phyloP scores from a whole-genome alignment of 2,329 filamentous ascomycete genomes.

The Paracamarosporium sp. region DNA sequence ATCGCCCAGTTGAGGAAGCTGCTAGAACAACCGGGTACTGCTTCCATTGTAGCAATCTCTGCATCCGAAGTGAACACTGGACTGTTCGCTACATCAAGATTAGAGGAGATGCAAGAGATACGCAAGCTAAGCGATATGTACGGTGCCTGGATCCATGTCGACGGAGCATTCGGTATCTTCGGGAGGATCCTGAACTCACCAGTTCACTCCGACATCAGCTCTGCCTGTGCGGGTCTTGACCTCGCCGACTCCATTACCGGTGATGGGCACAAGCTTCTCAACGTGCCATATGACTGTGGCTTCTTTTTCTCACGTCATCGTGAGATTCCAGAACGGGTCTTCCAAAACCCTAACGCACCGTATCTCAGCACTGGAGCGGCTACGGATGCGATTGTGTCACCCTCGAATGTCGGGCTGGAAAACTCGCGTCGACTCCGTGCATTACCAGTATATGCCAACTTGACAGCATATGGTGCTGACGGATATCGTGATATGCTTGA shows the following conservation, averaged over 20 bases:
- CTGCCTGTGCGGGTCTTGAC: constrained; percentile 70
- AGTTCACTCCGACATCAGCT: constrained; percentile 63
- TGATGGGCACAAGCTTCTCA: constrained; percentile 91
- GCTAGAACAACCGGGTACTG: constrained; percentile 61
- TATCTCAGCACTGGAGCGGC: constrained; percentile 66
- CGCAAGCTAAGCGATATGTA: constrained; percentile 75
- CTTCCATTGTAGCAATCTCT: constrained; percentile 81
- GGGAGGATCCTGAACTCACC: constrained; percentile 68
- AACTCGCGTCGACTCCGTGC: constrained; percentile 92
- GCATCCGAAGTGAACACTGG: constrained; percentile 92
- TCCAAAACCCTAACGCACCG: constrained; percentile 83
- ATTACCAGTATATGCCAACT: constrained; percentile 83
- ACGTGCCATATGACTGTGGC: constrained; percentile 92
- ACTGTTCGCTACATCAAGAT: constrained; percentile 70
- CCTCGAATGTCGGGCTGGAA: constrained; percentile 85
- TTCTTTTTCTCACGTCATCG: constrained; percentile 81
- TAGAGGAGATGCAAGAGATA: constrained; percentile 66
- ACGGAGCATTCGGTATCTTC: constrained; percentile 90
- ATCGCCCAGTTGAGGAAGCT: constrained; percentile 68
- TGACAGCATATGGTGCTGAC: constrained; percentile 73
- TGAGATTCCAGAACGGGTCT: constrained; percentile 66
- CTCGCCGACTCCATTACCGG: constrained; percentile 86
- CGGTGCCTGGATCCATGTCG: constrained; percentile 86
- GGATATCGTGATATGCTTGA: constrained; percentile 75
- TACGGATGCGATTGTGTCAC: constrained; percentile 69